Evolutionary conservation across 129 eudicot genomes (phyloP).

Genomic region (Centrapalus pauciflorus): DNA sequence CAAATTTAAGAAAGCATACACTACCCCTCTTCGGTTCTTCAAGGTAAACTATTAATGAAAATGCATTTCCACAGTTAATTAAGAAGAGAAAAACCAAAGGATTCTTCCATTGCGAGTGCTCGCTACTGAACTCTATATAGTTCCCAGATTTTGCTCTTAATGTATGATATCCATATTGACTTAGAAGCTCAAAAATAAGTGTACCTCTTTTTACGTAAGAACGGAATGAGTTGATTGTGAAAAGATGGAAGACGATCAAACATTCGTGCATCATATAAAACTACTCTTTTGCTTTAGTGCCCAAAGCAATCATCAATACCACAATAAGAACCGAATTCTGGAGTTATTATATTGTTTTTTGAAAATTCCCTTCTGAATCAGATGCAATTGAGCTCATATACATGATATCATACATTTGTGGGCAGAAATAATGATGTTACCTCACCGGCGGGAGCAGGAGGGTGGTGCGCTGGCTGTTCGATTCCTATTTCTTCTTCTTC

Average conservation of each 20-base stretch:
- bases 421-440: slow-evolving; percentile 8
- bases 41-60: too few species aligned
- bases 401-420: neutral
- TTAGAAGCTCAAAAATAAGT: neutral
- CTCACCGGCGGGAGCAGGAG: slow-evolving; percentile 56
- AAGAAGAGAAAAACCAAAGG: too few species aligned
- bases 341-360: neutral
- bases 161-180: neutral
- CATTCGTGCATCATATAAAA: neutral
- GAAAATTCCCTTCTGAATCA: neutral
- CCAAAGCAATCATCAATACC: neutral
- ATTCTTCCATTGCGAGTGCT: neutral
- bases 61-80: too few species aligned
- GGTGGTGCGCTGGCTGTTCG: slow-evolving; percentile 39
- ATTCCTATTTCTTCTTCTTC: slow-evolving; percentile 18
- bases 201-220: neutral
- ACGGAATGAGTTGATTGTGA: neutral
- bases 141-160: neutral
- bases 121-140: neutral
- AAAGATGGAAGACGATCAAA: neutral
- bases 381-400: neutral
- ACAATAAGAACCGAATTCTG: neutral
- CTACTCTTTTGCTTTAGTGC: neutral
- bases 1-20: too few species aligned
- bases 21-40: too few species aligned